Evolutionary conservation across 352 stramenopile genomes (phyloP).

Genomic region (Phytophthora uliginosa): DNA sequence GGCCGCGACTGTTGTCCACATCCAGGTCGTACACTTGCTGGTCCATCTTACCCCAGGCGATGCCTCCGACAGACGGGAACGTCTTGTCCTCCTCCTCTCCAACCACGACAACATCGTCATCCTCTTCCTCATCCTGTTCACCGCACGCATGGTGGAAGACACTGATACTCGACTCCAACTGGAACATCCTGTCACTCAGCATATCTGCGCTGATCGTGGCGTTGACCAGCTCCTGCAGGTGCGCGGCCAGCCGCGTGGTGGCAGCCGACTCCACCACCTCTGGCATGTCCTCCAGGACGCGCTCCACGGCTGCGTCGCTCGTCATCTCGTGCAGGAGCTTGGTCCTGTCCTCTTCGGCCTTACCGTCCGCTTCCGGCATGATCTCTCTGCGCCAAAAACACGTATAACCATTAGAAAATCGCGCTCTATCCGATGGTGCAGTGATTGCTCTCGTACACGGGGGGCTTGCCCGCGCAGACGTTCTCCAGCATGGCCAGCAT

Average conservation of each 20-base stretch:
- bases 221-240: constrained; percentile 81
- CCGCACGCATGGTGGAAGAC: constrained; percentile 77
- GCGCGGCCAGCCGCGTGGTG: constrained; percentile 51
- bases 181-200: constrained; percentile 91
- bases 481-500: constrained; percentile 79
- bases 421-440: constrained; percentile 2
- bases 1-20: constrained; percentile 69
- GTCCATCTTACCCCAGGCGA: constrained; percentile 82
- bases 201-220: constrained; percentile 87
- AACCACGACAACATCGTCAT: constrained; percentile 20
- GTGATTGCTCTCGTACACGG: constrained; percentile 46
- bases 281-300: constrained; percentile 72
- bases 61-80: constrained; percentile 49
- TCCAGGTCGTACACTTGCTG: constrained; percentile 86
- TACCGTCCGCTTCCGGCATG: constrained; percentile 26
- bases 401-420: constrained; percentile 11
- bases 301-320: constrained; percentile 50
- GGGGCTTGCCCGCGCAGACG: constrained; percentile 75
- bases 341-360: constrained; percentile 36
- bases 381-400: constrained; percentile 44
- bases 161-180: constrained; percentile 84
- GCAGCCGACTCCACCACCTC: constrained; percentile 67
- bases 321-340: constrained; percentile 53
- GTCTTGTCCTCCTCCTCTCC: constrained; percentile 26
- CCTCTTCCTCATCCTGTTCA: constrained; percentile 42